These are phyloP conservation scores for Fusarium chaquense DNA, from an alignment of 2,329 filamentous ascomycete species.

Conservation along the genomic window DNA sequence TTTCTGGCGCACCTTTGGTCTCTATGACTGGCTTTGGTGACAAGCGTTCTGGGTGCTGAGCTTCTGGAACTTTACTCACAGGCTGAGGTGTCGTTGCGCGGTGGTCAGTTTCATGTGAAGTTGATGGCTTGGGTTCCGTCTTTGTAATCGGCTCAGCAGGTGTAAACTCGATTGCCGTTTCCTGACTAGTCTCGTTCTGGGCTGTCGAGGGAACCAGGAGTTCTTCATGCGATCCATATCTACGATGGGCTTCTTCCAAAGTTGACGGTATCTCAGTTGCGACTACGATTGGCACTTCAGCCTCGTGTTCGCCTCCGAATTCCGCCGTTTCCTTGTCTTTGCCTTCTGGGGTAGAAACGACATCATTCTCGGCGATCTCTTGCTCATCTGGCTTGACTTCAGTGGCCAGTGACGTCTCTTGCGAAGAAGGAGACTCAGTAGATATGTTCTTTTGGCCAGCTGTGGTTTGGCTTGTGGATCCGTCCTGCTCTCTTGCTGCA, in stretches of 20 bases:
- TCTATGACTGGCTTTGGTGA: not conserved
- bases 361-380: constrained; percentile 10
- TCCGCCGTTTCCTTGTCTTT: constrained; percentile 12
- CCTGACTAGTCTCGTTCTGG: not conserved
- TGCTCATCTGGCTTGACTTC: constrained; percentile 2
- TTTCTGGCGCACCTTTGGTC: not conserved
- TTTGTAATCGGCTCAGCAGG: not conserved
- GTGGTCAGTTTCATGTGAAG: not conserved
- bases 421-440: not conserved
- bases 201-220: not conserved
- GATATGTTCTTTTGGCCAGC: not conserved
- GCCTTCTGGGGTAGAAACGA: constrained; percentile 4
- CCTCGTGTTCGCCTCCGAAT: not conserved
- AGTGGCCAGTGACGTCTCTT: not conserved
- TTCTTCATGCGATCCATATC: not conserved
- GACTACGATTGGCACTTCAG: not conserved
- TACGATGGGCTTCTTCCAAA: not conserved
- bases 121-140: not conserved
- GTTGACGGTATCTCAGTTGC: not conserved
- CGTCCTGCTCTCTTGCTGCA: not conserved
- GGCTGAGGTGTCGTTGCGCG: not conserved
- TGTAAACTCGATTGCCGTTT: not conserved
- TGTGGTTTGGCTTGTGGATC: not conserved
- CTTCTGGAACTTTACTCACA: not conserved
- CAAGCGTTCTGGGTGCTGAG: not conserved